Conservation (phyloP, 352 stramenopile species). For the Phytophthora aleatoria region DNA sequence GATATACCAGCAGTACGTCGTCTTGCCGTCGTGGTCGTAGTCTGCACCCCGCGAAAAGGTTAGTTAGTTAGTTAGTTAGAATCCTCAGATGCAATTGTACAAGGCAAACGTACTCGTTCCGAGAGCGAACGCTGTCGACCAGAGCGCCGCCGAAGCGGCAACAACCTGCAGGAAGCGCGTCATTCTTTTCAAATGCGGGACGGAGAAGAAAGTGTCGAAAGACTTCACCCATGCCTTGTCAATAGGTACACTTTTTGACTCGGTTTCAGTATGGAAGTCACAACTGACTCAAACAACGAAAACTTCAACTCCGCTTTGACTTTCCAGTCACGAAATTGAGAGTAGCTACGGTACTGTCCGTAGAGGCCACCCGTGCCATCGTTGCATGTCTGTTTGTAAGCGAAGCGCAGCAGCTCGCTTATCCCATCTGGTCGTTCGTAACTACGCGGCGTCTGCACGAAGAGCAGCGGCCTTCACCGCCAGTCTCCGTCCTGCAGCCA, state of each 20-base stretch:
- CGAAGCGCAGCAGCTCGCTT: background rate
- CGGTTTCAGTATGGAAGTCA: background rate
- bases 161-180: slow-evolving; percentile 19
- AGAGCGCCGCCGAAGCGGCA: slow-evolving; percentile 11
- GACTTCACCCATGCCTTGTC: background rate
- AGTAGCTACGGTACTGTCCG: slow-evolving; percentile 9
- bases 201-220: slow-evolving; percentile 16
- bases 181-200: slow-evolving; percentile 9
- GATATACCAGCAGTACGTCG: slow-evolving; percentile 67
- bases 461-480: slow-evolving; percentile 6
- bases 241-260: slow-evolving; percentile 24
- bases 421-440: slow-evolving; percentile 34
- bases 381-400: slow-evolving; percentile 13
- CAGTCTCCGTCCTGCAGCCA: slow-evolving; percentile 19
- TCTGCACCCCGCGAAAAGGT: slow-evolving; percentile 23
- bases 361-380: slow-evolving; percentile 20
- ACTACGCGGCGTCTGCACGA: slow-evolving; percentile 21
- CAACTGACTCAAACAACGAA: slow-evolving; percentile 1
- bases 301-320: slow-evolving; percentile 24
- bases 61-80: background rate
- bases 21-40: slow-evolving; percentile 47
- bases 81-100: background rate
- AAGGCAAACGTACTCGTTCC: slow-evolving; percentile 47
- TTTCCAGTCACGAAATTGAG: slow-evolving; percentile 3
- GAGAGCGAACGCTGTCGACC: slow-evolving; percentile 28